phyloP scores from a whole-genome alignment of 1,139 yeast genomes.

The Insectozyma bohioensis region DNA sequence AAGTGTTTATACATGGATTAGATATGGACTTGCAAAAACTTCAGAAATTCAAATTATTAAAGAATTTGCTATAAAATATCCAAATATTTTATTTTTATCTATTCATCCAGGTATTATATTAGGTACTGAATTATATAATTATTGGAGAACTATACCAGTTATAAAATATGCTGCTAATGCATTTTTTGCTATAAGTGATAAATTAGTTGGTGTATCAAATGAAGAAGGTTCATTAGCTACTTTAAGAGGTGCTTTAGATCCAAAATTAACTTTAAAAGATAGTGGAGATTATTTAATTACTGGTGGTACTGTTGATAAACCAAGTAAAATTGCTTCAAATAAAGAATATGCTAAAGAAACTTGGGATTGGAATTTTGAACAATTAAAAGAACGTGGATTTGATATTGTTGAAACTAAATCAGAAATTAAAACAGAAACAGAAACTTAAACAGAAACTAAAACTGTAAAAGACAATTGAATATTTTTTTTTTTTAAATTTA shows the following conservation, averaged over 20 bases:
- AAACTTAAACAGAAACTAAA: no score
- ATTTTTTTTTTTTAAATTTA: no score
- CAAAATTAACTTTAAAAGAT: conserved; percentile 22
- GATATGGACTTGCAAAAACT: conserved; percentile 39
- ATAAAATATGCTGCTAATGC: conserved; percentile 19
- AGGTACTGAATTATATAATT: conserved; percentile 34
- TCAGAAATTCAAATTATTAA: conserved; percentile 33
- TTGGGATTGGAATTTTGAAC: conserved; percentile 30
- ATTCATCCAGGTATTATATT: conserved; percentile 43
- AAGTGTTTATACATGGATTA: conserved; percentile 26
- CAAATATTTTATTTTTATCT: conserved; percentile 32
- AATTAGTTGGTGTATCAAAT: conserved; percentile 25
- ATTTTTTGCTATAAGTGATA: conserved; percentile 14
- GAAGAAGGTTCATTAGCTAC: conserved; percentile 40
- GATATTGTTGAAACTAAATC: no score
- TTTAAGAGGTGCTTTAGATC: conserved; percentile 36
- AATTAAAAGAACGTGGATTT: conserved; percentile 26
- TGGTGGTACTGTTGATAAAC: conserved; percentile 31
- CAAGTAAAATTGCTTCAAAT: conserved; percentile 26
- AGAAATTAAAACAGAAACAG: no score
- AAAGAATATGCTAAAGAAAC: conserved; percentile 23
- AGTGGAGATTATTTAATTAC: conserved; percentile 36
- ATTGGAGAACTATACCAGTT: conserved; percentile 29
- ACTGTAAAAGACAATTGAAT: no score
- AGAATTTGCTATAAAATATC: conserved; percentile 27